Conservation (phyloP, 192 early-diverging fungal genomes). For the Coemansia sp. region DNA sequence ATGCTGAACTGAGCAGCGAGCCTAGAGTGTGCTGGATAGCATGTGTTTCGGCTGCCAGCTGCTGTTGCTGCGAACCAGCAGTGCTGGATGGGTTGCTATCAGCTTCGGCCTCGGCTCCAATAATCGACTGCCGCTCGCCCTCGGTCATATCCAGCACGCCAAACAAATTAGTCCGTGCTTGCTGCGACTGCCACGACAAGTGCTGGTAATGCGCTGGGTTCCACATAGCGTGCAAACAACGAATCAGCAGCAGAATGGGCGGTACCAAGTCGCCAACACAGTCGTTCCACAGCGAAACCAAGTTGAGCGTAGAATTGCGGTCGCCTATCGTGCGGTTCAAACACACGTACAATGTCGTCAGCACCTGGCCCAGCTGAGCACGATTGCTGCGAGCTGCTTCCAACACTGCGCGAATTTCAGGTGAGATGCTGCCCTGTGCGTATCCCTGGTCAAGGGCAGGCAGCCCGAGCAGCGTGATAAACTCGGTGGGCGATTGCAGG, state of each 20-base stretch:
- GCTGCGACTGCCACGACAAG: constrained; percentile 30
- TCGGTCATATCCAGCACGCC: constrained; percentile 32
- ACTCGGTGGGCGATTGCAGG: constrained; percentile 32
- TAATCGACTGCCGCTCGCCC: constrained; percentile 20
- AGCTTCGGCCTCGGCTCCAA: constrained; percentile 4
- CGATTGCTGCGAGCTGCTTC: constrained; percentile 17
- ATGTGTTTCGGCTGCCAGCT: constrained; percentile 11
- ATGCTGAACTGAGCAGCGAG: constrained; percentile 26
- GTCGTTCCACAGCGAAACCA: constrained; percentile 45
- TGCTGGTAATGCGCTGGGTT: constrained; percentile 26
- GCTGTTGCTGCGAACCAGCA: constrained; percentile 2
- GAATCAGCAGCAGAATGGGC: constrained; percentile 24
- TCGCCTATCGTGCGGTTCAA: constrained; percentile 33
- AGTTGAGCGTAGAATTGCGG: neutral
- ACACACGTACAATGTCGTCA: constrained; percentile 35
- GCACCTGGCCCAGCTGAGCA: constrained; percentile 9
- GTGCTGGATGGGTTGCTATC: neutral
- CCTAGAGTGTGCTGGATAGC: constrained; percentile 26
- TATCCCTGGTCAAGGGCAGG: constrained; percentile 24
- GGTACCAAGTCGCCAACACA: constrained; percentile 20
- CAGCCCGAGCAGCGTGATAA: constrained; percentile 29
- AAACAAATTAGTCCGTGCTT: constrained; percentile 24
- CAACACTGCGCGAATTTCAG: neutral
- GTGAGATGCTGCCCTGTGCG: neutral
- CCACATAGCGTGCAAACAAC: constrained; percentile 44